Evolutionary conservation across 23 red algal species (phyloP).

Genomic region (Pyropia haitanensis): DNA sequence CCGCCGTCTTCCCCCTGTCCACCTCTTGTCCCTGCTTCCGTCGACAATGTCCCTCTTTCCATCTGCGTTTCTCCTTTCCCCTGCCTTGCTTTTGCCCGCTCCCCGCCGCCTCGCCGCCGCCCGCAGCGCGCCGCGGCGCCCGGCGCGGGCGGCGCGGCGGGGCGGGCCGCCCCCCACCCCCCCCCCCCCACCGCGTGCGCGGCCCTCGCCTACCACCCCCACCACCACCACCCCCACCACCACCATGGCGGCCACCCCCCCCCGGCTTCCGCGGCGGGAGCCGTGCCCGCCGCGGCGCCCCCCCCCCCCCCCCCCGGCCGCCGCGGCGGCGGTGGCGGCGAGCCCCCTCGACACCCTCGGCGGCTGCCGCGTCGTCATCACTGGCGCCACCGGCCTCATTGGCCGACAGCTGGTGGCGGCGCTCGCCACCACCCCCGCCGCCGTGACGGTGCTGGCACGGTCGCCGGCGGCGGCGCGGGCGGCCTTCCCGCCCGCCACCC

Average conservation of each 20-base stretch:
- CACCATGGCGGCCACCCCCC: neutral
- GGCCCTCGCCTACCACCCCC: no score
- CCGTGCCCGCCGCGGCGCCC: neutral
- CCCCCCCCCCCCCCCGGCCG: neutral
- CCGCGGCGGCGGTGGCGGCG: neutral
- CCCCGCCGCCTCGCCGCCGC: no score
- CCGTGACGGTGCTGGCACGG: conserved; percentile 21
- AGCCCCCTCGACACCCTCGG: conserved; percentile 9
- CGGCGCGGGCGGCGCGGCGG: no score
- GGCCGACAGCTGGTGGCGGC: conserved; percentile 14
- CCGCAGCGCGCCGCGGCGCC: no score
- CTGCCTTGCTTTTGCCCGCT: no score
- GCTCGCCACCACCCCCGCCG: conserved; percentile 2
- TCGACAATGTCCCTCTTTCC: no score
- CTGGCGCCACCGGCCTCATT: conserved; percentile 40
- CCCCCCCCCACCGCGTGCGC: no score
- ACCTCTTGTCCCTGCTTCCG: no score
- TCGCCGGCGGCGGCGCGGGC: conserved; percentile 2
- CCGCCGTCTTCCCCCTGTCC: no score
- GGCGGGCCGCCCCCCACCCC: no score
- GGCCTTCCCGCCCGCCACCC: conserved; percentile 1
- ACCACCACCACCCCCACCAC: conserved; percentile 2
- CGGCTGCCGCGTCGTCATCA: conserved; percentile 12
- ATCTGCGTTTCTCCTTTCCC: no score
- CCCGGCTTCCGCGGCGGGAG: neutral